Conservation (phyloP, 2,329 filamentous ascomycete species). For the Ceratocystis huliohia region DNA sequence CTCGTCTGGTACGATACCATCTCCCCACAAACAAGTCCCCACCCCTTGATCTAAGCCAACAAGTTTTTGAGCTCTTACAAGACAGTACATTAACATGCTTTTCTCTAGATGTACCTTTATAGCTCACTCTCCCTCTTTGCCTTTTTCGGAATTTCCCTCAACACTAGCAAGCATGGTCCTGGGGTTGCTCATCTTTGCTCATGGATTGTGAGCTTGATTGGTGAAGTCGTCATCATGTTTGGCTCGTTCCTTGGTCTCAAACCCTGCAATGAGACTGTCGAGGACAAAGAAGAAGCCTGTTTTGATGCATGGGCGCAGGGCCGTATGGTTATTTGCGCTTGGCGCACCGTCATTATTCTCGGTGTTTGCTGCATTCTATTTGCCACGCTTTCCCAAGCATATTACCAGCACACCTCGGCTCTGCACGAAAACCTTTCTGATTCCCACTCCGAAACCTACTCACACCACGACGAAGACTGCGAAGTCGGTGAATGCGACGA, state of each 20-base stretch:
- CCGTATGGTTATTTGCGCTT: constrained; percentile 41
- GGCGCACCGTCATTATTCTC: constrained; percentile 48
- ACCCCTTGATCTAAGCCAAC: background rate
- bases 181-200: constrained; percentile 65
- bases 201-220: constrained; percentile 60
- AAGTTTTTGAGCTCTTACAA: too few relatives aligned
- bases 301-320: constrained; percentile 34
- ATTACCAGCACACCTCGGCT: constrained; percentile 1
- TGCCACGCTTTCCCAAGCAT: constrained; percentile 23
- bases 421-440: constrained; percentile 2
- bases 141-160: constrained; percentile 16
- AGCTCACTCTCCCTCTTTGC: constrained; percentile 13
- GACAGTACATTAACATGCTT: background rate
- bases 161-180: constrained; percentile 40
- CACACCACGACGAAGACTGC: constrained; percentile 24
- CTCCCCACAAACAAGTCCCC: background rate
- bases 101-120: constrained; percentile 17
- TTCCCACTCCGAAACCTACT: constrained; percentile 10
- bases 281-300: constrained; percentile 23
- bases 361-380: constrained; percentile 46
- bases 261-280: constrained; percentile 1
- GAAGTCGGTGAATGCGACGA: constrained; percentile 40
- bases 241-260: constrained; percentile 47
- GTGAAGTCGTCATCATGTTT: constrained; percentile 61
- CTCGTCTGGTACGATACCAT: constrained; percentile 17